phyloP scores from a whole-genome alignment of 805 yeast genomes.

The Torulaspora quercuum region DNA sequence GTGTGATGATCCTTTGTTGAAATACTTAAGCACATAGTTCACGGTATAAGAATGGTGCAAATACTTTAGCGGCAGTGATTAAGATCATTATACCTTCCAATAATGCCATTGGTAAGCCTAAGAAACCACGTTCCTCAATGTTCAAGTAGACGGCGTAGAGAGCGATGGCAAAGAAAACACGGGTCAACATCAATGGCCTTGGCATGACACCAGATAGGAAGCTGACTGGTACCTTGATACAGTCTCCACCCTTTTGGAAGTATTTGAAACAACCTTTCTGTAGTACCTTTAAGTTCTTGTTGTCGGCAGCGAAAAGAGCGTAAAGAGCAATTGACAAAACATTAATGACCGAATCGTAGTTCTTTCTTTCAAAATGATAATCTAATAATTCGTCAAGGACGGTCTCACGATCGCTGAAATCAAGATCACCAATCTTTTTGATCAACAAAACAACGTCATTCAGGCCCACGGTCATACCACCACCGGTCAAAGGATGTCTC shows the following conservation, averaged over 20 bases:
- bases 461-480: conserved; percentile 98
- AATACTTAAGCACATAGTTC: conserved; percentile 42
- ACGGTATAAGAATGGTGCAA: conserved; percentile 69
- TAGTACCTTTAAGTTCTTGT: conserved; percentile 56
- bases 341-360: conserved; percentile 78
- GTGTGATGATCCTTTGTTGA: too few species aligned
- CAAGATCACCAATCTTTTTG: conserved; percentile 40
- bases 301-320: conserved; percentile 85
- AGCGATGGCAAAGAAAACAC: conserved; percentile 89
- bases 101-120: conserved; percentile 67
- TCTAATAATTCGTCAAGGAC: conserved; percentile 55
- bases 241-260: conserved; percentile 79
- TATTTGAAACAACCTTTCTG: conserved; percentile 89
- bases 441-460: conserved; percentile 73
- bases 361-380: conserved; percentile 77
- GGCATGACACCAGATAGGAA: conserved; percentile 80
- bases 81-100: conserved; percentile 65
- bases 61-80: conserved; percentile 69
- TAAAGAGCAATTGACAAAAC: conserved; percentile 88
- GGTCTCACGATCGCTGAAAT: conserved; percentile 52
- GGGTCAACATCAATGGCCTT: conserved; percentile 66
- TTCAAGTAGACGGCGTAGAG: conserved; percentile 74
- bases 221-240: conserved; percentile 74
- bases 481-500: conserved; percentile 98
- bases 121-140: conserved; percentile 58